Evolutionary conservation across 805 yeast genomes (phyloP).

Genomic region (Yamadazyma paraphyllophila): DNA sequence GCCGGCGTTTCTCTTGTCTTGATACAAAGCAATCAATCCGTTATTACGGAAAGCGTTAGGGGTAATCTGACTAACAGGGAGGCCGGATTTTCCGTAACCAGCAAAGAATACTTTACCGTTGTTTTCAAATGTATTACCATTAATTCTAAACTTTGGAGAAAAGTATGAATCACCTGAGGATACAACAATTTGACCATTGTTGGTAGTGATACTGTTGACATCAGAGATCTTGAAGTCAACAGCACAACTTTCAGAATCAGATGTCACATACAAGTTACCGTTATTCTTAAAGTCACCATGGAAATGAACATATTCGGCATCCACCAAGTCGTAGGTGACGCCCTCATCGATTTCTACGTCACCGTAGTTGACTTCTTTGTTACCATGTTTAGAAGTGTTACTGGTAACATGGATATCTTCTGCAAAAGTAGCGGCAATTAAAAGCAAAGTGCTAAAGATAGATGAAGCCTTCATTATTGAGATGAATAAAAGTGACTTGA

Average conservation of each 20-base stretch:
- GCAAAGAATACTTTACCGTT: constrained; percentile 23
- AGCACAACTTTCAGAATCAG: constrained; percentile 12
- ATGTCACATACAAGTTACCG: constrained; percentile 23
- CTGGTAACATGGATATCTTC: constrained; percentile 3
- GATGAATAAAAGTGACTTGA: too few relatives aligned
- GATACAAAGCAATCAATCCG: constrained; percentile 21
- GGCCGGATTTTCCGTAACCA: constrained; percentile 18
- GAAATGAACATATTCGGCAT: constrained; percentile 18
- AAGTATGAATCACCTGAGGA: constrained; percentile 18
- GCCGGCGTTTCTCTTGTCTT: constrained; percentile 19
- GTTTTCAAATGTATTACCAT: constrained; percentile 19
- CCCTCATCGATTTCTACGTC: constrained; percentile 17
- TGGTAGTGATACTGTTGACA: constrained; percentile 10
- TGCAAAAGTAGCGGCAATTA: constrained; percentile 11
- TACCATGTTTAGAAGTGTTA: constrained; percentile 7
- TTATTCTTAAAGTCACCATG: constrained; percentile 19
- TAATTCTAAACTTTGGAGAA: constrained; percentile 19
- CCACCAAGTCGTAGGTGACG: constrained; percentile 23
- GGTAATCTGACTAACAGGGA: constrained; percentile 13
- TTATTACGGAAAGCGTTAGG: constrained; percentile 15
- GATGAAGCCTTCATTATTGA: constrained; percentile 10
- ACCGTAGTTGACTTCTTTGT: constrained; percentile 5
- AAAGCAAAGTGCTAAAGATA: constrained; percentile 12
- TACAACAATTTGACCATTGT: constrained; percentile 23
- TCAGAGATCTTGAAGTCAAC: constrained; percentile 15